Percentiles rank a stretch among this genome's conserved stretches.
Evolutionary conservation across 306 rosid species (phyloP).

Genomic region (Potentilla sterilis): DNA sequence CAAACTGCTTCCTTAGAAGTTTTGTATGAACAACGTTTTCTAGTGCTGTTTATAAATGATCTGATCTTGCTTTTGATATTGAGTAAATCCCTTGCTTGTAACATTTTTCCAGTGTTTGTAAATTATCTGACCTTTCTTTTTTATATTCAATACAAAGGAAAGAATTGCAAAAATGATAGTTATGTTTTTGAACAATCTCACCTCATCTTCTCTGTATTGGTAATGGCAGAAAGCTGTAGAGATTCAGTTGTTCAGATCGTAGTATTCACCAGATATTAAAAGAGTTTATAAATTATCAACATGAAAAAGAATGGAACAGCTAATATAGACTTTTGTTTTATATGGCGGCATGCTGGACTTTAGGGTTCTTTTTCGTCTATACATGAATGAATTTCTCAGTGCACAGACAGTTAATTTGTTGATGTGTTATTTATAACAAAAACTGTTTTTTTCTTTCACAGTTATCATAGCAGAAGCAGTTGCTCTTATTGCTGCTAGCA

Average conservation of each 20-base stretch:
- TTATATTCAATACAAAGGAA: neutral
- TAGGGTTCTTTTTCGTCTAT: neutral
- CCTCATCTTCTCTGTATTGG: neutral
- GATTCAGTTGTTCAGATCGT: neutral
- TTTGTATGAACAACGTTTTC: neutral
- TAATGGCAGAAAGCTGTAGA: neutral
- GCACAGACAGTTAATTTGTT: neutral
- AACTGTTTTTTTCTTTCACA: slow-evolving; percentile 31
- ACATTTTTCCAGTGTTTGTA: neutral
- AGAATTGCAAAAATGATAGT: neutral
- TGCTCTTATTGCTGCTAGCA: slow-evolving; percentile 88
- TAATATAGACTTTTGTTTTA: neutral
- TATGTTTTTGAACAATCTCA: neutral
- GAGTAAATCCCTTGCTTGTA: too few species aligned
- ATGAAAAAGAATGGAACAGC: neutral
- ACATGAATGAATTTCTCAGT: neutral
- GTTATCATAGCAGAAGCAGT: slow-evolving; percentile 71
- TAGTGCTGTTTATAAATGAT: neutral
- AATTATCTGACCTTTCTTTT: neutral
- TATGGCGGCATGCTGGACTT: neutral
- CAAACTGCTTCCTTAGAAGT: neutral
- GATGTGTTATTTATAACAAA: neutral
- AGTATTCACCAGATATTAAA: neutral
- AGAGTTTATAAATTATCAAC: neutral
- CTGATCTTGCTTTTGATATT: neutral